These are phyloP conservation scores for Fallopia convolvulus DNA, from an alignment of 148 eudicot species.

Conservation along the genomic window DNA sequence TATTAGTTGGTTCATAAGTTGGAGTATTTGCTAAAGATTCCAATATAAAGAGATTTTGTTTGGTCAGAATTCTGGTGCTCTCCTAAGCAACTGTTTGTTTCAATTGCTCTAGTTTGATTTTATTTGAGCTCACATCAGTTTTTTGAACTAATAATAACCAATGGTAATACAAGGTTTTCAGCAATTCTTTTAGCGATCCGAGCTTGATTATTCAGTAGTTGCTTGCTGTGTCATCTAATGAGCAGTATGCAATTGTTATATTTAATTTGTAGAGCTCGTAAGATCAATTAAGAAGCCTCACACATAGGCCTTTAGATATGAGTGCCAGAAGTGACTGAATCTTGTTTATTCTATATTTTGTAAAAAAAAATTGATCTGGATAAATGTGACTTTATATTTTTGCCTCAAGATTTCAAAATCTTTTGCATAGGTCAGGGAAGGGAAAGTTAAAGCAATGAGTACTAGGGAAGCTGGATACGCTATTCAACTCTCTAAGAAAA, in stretches of 20 bases:
- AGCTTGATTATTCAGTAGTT: not conserved
- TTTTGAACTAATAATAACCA: not conserved
- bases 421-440: slow-evolving; percentile 71
- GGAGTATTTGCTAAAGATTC: not conserved
- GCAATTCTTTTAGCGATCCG: not conserved
- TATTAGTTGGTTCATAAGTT: not conserved
- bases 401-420: slow-evolving; percentile 21
- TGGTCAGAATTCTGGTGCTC: not conserved
- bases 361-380: not conserved
- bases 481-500: slow-evolving; percentile 71
- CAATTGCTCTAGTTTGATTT: not conserved
- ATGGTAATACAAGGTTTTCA: not conserved
- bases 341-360: not conserved
- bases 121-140: not conserved
- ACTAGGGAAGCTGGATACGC: slow-evolving; percentile 98
- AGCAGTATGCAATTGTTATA: not conserved
- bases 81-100: not conserved
- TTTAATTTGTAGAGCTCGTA: not conserved
- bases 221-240: not conserved
- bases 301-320: not conserved
- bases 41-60: not conserved
- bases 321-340: not conserved
- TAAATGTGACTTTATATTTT: slow-evolving; percentile 19
- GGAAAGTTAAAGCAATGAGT: slow-evolving; percentile 66
- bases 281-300: not conserved